A percentile compares a stretch with the other conserved stretches of the same genome.
Conservation (phyloP, 768 basidiomycete genomes). For the Mycena galericulata region DNA sequence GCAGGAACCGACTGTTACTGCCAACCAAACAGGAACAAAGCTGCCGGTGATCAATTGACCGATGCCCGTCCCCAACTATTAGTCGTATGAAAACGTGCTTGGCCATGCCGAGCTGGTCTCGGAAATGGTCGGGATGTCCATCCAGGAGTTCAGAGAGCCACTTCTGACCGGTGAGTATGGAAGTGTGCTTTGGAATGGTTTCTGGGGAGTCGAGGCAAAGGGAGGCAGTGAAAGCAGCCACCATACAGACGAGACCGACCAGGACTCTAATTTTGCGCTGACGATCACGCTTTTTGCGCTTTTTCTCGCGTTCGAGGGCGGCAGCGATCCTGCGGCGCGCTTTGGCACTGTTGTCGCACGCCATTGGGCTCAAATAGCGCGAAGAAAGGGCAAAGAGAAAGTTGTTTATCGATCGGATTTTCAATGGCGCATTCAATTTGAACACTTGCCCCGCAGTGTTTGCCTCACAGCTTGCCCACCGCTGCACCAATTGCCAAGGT, state of each 20-base stretch:
- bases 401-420: background rate
- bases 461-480: no score
- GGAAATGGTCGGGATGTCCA: slow-evolving; percentile 35
- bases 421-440: no score
- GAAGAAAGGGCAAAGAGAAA: background rate
- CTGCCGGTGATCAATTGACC: no score
- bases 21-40: no score
- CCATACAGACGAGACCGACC: background rate
- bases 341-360: background rate
- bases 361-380: background rate
- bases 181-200: slow-evolving; percentile 32
- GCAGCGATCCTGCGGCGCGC: background rate
- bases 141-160: slow-evolving; percentile 39
- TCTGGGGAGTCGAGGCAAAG: background rate
- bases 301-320: background rate
- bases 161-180: slow-evolving; percentile 36
- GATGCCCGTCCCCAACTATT: no score
- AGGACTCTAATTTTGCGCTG: background rate
- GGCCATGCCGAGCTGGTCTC: slow-evolving; percentile 37
- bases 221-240: slow-evolving; percentile 1
- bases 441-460: no score
- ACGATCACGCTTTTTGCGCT: background rate
- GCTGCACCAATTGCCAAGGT: no score
- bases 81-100: no score
- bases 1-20: no score